A percentile compares a stretch with the other conserved stretches of the same genome.
Evolutionary conservation across 208 protist species (phyloP).

Genomic region (Wallacemonas sp.): DNA sequence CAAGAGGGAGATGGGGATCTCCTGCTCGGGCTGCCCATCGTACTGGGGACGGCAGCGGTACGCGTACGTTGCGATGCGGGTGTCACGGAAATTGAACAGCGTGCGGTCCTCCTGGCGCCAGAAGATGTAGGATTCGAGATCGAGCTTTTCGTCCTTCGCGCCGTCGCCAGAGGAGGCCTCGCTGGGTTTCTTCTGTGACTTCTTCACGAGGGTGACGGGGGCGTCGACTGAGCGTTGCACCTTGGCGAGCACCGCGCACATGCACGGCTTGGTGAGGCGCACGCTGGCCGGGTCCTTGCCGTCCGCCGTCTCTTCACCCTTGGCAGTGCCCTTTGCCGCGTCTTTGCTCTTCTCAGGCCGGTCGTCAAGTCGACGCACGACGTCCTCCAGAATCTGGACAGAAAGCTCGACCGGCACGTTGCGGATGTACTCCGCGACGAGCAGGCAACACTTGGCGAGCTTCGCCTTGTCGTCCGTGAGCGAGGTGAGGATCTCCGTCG

Average conservation of each 20-base stretch:
- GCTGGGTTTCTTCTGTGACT: conserved; percentile 6
- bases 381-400: conserved; percentile 66
- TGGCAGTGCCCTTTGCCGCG: no score
- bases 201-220: conserved; percentile 28
- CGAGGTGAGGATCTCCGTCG: conserved; percentile 52
- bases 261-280: conserved; percentile 31
- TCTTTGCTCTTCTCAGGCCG: conserved; percentile 1
- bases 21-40: conserved; percentile 76
- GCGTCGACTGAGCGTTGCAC: conserved; percentile 78
- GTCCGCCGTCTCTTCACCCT: background rate
- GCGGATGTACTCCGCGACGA: conserved; percentile 83
- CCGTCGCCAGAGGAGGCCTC: conserved; percentile 12
- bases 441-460: conserved; percentile 60
- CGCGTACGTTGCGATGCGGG: conserved; percentile 73
- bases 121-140: conserved; percentile 75
- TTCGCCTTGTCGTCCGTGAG: conserved; percentile 12
- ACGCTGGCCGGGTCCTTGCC: conserved; percentile 2
- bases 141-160: conserved; percentile 30
- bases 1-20: conserved; percentile 80
- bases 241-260: conserved; percentile 87
- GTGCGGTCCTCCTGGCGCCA: conserved; percentile 88
- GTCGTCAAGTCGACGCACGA: conserved; percentile 54
- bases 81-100: conserved; percentile 79
- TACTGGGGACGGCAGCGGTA: conserved; percentile 88
- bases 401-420: conserved; percentile 86